Evolutionary conservation across 768 basidiomycete genomes (phyloP).

Genomic region (Daedaleopsis nitida): DNA sequence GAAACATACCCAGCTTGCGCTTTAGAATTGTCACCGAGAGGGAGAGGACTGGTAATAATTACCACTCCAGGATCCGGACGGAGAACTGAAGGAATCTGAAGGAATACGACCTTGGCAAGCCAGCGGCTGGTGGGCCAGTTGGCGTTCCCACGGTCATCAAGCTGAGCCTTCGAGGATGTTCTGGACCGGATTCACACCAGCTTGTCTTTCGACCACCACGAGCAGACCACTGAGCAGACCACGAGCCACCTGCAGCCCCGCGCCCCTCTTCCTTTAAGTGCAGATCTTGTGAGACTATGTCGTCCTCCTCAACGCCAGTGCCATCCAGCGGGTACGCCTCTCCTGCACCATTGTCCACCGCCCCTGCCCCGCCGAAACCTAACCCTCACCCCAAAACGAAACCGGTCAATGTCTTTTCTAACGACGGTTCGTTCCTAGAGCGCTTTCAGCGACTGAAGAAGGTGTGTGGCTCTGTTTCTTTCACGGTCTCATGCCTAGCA

Average conservation of each 20-base stretch:
- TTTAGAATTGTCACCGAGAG: no score
- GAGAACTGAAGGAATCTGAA: no score
- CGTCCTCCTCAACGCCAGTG: constrained; percentile 22
- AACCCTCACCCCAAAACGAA: constrained; percentile 38
- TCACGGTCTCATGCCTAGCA: not conserved
- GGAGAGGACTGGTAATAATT: no score
- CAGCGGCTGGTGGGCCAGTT: not conserved
- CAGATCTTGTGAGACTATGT: constrained; percentile 15
- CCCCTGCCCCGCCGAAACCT: constrained; percentile 30
- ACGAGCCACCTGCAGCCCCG: not conserved
- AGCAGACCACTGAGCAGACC: no score
- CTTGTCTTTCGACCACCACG: no score
- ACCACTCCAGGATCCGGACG: no score
- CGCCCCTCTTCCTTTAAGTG: not conserved
- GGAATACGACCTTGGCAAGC: no score
- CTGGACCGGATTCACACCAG: not conserved
- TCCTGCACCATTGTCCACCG: constrained; percentile 25
- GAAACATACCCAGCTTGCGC: no score
- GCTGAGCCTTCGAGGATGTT: not conserved
- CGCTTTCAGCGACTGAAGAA: constrained; percentile 59
- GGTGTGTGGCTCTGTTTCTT: constrained; percentile 36
- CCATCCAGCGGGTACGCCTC: constrained; percentile 32
- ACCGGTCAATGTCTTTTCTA: constrained; percentile 62
- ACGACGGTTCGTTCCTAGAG: constrained; percentile 71
- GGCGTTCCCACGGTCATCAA: not conserved